Percentiles rank a stretch among this genome's conserved stretches.
phyloP scores from a whole-genome alignment of 2,329 filamentous ascomycete genomes.

The Microascus cirrosus region DNA sequence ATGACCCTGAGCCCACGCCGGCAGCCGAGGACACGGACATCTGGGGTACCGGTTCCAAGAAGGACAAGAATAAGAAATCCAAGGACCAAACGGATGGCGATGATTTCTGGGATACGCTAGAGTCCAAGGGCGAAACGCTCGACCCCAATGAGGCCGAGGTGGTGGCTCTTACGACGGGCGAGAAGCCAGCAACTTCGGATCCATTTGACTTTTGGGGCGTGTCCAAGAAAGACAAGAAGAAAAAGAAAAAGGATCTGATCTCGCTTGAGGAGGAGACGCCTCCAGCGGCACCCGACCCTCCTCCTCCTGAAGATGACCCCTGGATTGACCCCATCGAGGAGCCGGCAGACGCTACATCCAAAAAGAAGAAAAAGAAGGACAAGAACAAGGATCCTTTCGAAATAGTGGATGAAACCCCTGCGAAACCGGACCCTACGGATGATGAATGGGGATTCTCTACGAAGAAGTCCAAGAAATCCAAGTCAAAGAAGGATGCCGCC shows the following conservation, averaged over 20 bases:
- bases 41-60: slow-evolving; percentile 11
- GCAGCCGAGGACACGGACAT: slow-evolving; percentile 6
- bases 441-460: slow-evolving; percentile 25
- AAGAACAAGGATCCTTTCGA: slow-evolving; percentile 39
- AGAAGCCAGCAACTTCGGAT: slow-evolving; percentile 14
- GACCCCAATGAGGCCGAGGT: slow-evolving; percentile 10
- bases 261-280: slow-evolving; percentile 10
- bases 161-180: slow-evolving; percentile 8
- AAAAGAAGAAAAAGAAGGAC: slow-evolving; percentile 36
- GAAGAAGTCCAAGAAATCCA: slow-evolving; percentile 24
- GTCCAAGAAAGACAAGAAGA: slow-evolving; percentile 33
- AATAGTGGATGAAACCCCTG: slow-evolving; percentile 30
- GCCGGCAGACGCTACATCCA: slow-evolving; percentile 20
- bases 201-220: slow-evolving; percentile 4
- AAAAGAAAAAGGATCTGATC: slow-evolving; percentile 15
- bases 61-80: slow-evolving; percentile 21
- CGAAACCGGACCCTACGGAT: slow-evolving; percentile 32
- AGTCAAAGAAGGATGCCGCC: slow-evolving; percentile 28
- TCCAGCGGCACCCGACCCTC: not conserved
- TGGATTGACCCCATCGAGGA: slow-evolving; percentile 31
- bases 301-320: slow-evolving; percentile 13
- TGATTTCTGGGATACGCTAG: slow-evolving; percentile 14
- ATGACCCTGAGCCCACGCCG: slow-evolving; percentile 11
- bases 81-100: slow-evolving; percentile 12
- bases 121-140: slow-evolving; percentile 13